Evolutionary conservation across 2,329 filamentous ascomycete genomes (phyloP), one percentile per base, ranked within the genome.

Genomic region (Phaeomoniella chlamydospora): DNA sequence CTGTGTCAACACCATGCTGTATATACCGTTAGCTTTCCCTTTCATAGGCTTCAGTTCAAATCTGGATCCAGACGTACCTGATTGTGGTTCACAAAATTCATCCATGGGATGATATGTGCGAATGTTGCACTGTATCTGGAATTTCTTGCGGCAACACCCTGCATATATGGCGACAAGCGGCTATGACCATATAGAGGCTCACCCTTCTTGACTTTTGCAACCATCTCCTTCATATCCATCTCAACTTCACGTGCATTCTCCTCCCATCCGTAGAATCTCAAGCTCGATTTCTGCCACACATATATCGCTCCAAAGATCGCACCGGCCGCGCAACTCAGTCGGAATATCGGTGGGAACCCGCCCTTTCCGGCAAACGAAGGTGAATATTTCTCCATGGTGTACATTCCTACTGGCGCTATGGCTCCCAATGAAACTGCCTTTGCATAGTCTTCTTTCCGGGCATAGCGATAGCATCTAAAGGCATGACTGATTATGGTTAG

Each of bases 201-300:
- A 45, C 88, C 88, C 40, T 72, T 74, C 73, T 96, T 98, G 56
- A 96, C 87, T 64, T 88, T 92, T 58, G 77, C 74, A 26, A 94
- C 87, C 90, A 98, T 98, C 63, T 98, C 90, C 45, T 75, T 74
- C 87, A 96, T 96, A 57, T 98, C 90, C 79, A 93, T 79, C 45
- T 94, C 81, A 39, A 90, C 67, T 61, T 98, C 90, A 50, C 90
- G 78, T 37, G 78, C 65, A 64, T 98, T 98, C 62, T 98, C 90
- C 33, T 74, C 78, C 61, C 87, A 84, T 50, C 90, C 90, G 64
- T 94, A 96, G 65, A 98, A 96, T 45, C 90, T 82, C 52, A 88
- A 67, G 59, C 71, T 73, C 36, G 86, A 93, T 56, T 81, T 71
- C 55, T 86, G 75, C 62, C 93, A 96, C 47, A 86, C 79, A 54